These are phyloP conservation scores for Trametes sp. DNA, from an alignment of 1,284 basidiomycete genomes.

Conservation along the genomic window DNA sequence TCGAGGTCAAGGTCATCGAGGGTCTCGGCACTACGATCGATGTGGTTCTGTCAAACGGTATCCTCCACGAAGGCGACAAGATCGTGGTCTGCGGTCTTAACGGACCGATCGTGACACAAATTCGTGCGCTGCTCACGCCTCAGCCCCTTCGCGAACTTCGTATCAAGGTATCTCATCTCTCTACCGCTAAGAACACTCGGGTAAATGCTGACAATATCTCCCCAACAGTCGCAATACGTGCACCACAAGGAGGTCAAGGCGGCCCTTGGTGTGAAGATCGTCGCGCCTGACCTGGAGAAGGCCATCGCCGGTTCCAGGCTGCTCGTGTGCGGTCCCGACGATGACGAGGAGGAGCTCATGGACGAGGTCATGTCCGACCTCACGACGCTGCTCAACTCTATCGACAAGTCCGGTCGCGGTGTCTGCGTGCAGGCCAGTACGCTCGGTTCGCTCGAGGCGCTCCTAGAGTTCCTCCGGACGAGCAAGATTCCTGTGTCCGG, in stretches of 20 bases:
- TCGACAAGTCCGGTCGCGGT: constrained; percentile 95
- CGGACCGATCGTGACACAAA: constrained; percentile 96
- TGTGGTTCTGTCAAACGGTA: constrained; percentile 96
- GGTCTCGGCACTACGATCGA: constrained; percentile 99
- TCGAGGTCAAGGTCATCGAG: constrained; percentile 99
- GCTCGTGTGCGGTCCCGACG: constrained; percentile 91
- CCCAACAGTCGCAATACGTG: constrained; percentile 86
- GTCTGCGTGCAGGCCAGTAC: constrained; percentile 99
- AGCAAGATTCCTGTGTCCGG: constrained; percentile 98
- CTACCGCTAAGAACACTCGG: constrained; percentile 4
- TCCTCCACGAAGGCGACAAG: constrained; percentile 91
- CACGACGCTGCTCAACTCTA: constrained; percentile 87
- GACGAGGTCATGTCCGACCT: constrained; percentile 98
- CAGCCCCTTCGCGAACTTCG: constrained; percentile 97
- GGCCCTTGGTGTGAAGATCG: constrained; percentile 96
- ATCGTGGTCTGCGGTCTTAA: constrained; percentile 98
- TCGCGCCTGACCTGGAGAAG: constrained; percentile 96
- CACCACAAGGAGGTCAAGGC: constrained; percentile 99
- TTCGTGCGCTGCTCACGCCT: constrained; percentile 94
- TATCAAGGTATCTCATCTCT: constrained; percentile 76
- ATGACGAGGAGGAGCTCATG: constrained; percentile 94
- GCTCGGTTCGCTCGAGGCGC: constrained; percentile 95
- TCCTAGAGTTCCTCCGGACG: constrained; percentile 93
- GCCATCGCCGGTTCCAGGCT: constrained; percentile 98
- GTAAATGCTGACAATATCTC: neutral